Evolutionary conservation across 495 filamentous ascomycete species (phyloP).

Genomic region (Daldinia loculata): DNA sequence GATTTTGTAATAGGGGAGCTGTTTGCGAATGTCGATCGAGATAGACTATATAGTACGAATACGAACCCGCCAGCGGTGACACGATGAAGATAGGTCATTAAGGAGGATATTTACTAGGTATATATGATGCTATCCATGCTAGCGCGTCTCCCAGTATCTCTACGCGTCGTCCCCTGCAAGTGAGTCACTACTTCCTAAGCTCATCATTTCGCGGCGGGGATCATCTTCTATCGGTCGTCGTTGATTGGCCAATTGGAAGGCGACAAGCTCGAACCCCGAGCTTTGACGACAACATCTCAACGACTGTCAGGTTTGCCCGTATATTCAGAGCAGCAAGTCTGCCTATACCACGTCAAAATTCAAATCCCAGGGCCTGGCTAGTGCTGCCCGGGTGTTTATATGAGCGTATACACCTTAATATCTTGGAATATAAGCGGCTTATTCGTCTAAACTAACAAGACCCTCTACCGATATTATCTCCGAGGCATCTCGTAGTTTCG

Average conservation of each 20-base stretch:
- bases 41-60: not conserved
- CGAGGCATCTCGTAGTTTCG: not conserved
- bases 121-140: not conserved
- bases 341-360: not conserved
- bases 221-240: not conserved
- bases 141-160: not conserved
- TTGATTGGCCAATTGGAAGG: constrained; percentile 3
- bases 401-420: too few relatives aligned
- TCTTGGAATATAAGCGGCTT: not conserved
- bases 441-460: not conserved
- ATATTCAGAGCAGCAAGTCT: not conserved
- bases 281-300: not conserved
- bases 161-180: not conserved
- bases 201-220: not conserved
- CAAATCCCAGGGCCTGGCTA: too few relatives aligned
- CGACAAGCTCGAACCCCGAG: not conserved
- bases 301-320: not conserved
- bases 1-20: too few relatives aligned
- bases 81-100: not conserved
- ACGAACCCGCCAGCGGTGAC: not conserved
- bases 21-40: too few relatives aligned
- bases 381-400: not conserved
- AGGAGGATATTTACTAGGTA: not conserved
- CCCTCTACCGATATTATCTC: constrained; percentile 3
- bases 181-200: not conserved